Conservation (phyloP, 768 basidiomycete species). For the Agrocybe praecox region DNA sequence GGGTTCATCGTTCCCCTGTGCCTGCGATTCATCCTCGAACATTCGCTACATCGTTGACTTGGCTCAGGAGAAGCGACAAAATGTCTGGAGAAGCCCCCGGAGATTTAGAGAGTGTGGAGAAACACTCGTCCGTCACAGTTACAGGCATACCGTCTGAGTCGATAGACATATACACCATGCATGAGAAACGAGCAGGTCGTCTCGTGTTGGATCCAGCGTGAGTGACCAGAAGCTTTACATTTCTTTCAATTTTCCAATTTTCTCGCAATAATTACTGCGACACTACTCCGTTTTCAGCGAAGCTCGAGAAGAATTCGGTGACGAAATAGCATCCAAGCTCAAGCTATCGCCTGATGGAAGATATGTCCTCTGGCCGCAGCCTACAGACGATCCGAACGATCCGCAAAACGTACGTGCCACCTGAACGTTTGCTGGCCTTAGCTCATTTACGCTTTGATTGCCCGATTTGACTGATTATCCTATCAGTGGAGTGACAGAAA, state of each 20-base stretch:
- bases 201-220: conserved; percentile 35
- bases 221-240: no score
- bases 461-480: not conserved
- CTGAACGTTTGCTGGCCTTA: no score
- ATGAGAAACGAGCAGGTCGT: conserved; percentile 60
- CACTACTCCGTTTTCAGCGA: conserved; percentile 39
- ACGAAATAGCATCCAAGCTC: conserved; percentile 50
- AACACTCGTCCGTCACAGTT: not conserved
- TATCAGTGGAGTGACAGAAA: conserved; percentile 49
- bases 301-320: conserved; percentile 64
- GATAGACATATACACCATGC: conserved; percentile 42
- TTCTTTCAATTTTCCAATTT: no score
- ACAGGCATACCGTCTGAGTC: not conserved
- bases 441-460: not conserved
- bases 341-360: conserved; percentile 61
- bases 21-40: no score
- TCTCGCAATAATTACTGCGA: not conserved
- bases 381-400: conserved; percentile 59
- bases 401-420: conserved; percentile 51
- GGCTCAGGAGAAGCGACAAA: no score
- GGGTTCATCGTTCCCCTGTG: no score
- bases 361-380: conserved; percentile 74
- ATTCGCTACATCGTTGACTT: no score
- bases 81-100: no score
- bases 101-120: not conserved